Conservation (phyloP, 345 rosid genomes). For the Adansonia digitata region DNA sequence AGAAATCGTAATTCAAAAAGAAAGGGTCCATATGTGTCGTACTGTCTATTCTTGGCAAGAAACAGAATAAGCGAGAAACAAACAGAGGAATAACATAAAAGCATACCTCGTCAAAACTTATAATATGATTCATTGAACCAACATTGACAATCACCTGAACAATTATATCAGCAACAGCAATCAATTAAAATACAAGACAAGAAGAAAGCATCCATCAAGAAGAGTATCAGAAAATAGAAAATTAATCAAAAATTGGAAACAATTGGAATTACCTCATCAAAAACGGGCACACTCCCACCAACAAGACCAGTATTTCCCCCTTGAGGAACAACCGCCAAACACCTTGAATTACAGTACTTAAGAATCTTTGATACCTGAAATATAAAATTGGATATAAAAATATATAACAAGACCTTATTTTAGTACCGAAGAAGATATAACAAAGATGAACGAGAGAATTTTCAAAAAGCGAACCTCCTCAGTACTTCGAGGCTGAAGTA, state of each 20-base stretch:
- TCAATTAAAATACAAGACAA: background rate
- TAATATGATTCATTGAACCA: conserved; percentile 70
- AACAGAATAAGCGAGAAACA: background rate
- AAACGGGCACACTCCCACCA: conserved; percentile 97
- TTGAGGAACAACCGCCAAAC: conserved; percentile 94
- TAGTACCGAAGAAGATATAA: background rate
- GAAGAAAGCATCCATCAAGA: background rate
- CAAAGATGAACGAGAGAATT: background rate
- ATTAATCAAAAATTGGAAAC: background rate
- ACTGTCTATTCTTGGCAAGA: background rate
- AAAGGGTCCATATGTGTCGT: background rate
- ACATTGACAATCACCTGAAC: conserved; percentile 73
- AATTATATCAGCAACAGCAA: conserved; percentile 2
- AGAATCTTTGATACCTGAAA: conserved; percentile 80
- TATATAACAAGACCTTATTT: background rate
- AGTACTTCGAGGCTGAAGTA: conserved; percentile 71
- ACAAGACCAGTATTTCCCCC: conserved; percentile 98
- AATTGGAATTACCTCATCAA: conserved; percentile 67
- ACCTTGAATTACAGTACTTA: conserved; percentile 67
- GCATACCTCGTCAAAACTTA: conserved; percentile 79
- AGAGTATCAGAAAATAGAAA: background rate
- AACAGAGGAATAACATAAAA: background rate
- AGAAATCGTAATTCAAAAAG: background rate
- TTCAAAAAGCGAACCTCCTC: conserved; percentile 50
- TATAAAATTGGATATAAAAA: background rate